These are phyloP conservation scores for Populus nigra DNA, from an alignment of 345 rosid species.

Conservation along the genomic window DNA sequence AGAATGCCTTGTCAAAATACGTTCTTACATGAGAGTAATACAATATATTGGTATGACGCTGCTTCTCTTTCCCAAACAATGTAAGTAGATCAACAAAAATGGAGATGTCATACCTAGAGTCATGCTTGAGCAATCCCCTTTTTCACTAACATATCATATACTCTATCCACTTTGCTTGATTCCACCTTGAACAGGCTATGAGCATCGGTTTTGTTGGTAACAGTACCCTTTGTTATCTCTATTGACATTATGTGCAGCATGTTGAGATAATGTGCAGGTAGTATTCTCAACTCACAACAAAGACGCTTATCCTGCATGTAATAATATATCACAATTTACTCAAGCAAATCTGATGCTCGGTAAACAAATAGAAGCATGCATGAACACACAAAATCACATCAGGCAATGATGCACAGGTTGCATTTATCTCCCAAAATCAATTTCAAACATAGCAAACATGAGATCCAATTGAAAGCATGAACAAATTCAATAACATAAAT, in stretches of 20 bases:
- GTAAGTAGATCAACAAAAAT: not conserved
- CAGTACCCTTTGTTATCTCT: slow-evolving; percentile 60
- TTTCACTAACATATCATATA: slow-evolving; percentile 72
- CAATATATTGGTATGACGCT: too few relatives aligned
- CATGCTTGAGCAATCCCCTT: slow-evolving; percentile 59
- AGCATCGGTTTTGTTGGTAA: slow-evolving; percentile 75
- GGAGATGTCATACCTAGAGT: not conserved
- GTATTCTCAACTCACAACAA: slow-evolving; percentile 64
- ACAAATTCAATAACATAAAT: not conserved
- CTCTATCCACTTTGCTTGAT: slow-evolving; percentile 68
- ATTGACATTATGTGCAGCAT: slow-evolving; percentile 65
- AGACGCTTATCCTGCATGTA: slow-evolving; percentile 64
- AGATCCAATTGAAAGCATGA: not conserved
- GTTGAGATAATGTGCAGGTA: slow-evolving; percentile 81
- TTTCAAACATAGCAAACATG: not conserved
- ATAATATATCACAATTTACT: not conserved
- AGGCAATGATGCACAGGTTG: not conserved
- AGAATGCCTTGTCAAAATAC: too few relatives aligned
- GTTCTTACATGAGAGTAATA: too few relatives aligned
- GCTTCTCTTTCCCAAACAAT: not conserved
- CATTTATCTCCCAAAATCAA: not conserved
- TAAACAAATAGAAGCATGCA: not conserved
- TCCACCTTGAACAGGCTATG: slow-evolving; percentile 75
- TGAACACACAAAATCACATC: not conserved
- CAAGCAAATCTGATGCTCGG: not conserved